phyloP scores from a whole-genome alignment of 345 rosid genomes.

The Streptanthus diversifolius region DNA sequence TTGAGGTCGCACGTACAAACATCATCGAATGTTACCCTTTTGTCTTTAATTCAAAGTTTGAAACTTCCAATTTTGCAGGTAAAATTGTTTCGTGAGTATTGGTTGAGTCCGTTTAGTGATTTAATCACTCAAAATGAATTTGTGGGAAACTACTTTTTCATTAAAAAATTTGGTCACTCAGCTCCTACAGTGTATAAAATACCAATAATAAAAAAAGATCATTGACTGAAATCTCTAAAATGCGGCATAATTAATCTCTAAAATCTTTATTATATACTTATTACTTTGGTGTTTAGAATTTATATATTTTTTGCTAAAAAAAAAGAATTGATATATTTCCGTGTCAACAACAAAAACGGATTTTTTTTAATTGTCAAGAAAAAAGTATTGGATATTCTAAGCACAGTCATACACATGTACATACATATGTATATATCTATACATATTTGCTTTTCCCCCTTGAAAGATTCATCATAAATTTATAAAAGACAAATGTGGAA shows the following conservation, averaged over 20 bases:
- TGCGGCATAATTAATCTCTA: too few species aligned
- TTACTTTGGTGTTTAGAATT: too few species aligned
- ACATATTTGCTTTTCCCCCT: background rate
- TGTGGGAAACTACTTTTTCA: background rate
- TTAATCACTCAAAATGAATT: background rate
- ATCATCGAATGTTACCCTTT: background rate
- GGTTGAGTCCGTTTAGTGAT: background rate
- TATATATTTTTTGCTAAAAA: too few species aligned
- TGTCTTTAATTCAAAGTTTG: background rate
- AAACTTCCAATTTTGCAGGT: background rate
- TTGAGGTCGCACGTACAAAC: constrained; percentile 3
- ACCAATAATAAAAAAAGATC: background rate
- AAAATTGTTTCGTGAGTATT: background rate
- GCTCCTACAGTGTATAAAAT: background rate
- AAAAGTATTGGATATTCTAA: too few species aligned
- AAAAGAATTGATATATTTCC: too few species aligned
- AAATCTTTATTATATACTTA: too few species aligned
- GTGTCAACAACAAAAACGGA: too few species aligned
- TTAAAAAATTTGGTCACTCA: background rate
- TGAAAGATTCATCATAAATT: background rate
- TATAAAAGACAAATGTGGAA: background rate
- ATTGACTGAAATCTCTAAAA: background rate
- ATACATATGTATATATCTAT: background rate
- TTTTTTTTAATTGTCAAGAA: too few species aligned
- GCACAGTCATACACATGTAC: too few species aligned